Evolutionary conservation across 257 asterid genomes (phyloP), one percentile per base, ranked within the genome.

Genomic region (Dorcoceras hygrometricum): DNA sequence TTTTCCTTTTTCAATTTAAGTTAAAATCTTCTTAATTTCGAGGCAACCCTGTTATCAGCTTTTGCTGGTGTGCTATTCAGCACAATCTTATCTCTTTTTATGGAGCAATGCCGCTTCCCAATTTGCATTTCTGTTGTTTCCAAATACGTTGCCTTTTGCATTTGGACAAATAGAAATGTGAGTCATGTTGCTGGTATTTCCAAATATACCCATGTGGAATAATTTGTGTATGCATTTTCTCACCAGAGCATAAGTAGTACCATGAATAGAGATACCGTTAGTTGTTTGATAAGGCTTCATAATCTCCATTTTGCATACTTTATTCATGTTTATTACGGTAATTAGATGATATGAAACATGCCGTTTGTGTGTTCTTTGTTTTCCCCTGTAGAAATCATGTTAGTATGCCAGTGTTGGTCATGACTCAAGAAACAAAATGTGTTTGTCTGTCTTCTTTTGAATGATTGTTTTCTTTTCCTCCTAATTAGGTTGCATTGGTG

Each of bases 401-500:
- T 24, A 11, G 31, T 73, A 23, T 54, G 66, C 51, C 54, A 57
- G 60, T 48, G 61, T 55, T 58, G 63, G 75, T 61, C 59, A 67
- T 58, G 62, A 39, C 56, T 71, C 32, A 25, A 65, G 67, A 36
- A 23, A 60, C 29, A 22, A 57, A 3, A 14, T 39, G 4, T 29
- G 23, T 24, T 16, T 4, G 27, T 31, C 32, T 18, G 31, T 39
- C 20, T 36, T 53, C 23, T 32, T 51, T 53, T 6, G 11, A 19
- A 14, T 20, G 18, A 16, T 39, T 4, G 31, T 68, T 68, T 68
- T 11, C 68, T 73, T 57, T 59, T 59, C 50, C 70, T 32, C 78
- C 63, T 68, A 48, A 65, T 67, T 71, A 94, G 99, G 97, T 94
- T 5, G 95, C 99, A 27, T 79, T 94, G 65, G 99, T 94, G 68